Evolutionary conservation across 768 basidiomycete genomes (phyloP), one percentile per base, ranked within the genome.

Genomic region (Pleurotus tuoliensis): DNA sequence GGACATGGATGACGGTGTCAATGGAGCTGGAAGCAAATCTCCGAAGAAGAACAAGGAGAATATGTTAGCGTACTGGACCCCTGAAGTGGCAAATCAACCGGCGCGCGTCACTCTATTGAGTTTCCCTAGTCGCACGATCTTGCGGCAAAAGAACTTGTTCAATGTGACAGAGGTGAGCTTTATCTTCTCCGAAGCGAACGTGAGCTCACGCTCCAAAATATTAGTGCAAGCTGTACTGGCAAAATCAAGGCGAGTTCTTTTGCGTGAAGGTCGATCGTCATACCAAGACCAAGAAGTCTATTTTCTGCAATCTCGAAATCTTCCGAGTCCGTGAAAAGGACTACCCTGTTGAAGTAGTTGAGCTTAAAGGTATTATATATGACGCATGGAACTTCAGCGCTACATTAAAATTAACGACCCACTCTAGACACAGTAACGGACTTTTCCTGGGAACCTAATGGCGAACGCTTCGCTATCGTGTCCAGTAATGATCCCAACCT

Each of bases 231-330:
- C 82, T 99, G 43, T 88, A 90, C 72, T 99, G 94, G 94, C 97
- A 99, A 76, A 96, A 94, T 66, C 91, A 94, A 68, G 97, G 96
- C 37, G 94, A 98, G 71, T 98, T 92, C 76, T 83, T 99, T 13
- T 98, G 97, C 66, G 96, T 98, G 71, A 98, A 97, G 75, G 97
- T 99, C 55, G 97, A 98, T 74, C 89, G 96, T 49, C 94, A 97
- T 70, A 95, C 94, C 22, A 98, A 98, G 76, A 96, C 96, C 4
- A 97, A 96, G 74, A 98, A 98, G 75, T 94, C 94, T 3, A 93
- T 91, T 27, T 98, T 94, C 77, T 96, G 95, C 73, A 99, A 98
- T 71, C 79, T 99, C 59, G 97, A 99, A 76, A 90, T 99, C 56
- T 98, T 98, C 81, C 86, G 95, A 53, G 86, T 98, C 55, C 86